These are phyloP conservation scores for Cetradonia linearis DNA, from an alignment of 495 filamentous ascomycete species.

Conservation along the genomic window DNA sequence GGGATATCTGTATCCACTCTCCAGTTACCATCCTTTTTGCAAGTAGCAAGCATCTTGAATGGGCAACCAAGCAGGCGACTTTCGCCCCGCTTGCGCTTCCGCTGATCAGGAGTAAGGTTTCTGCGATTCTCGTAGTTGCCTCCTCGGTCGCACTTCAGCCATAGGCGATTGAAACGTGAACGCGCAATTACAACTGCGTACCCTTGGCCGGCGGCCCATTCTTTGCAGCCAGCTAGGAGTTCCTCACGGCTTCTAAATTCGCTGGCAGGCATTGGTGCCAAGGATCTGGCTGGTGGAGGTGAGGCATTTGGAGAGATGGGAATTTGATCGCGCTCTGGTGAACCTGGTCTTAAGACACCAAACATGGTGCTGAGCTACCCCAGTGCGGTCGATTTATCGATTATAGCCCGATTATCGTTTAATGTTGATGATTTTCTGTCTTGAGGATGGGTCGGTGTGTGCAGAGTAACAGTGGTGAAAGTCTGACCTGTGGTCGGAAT, in stretches of 20 bases:
- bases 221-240: constrained; percentile 21
- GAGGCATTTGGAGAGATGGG: constrained; percentile 15
- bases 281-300: constrained; percentile 21
- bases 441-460: constrained; percentile 16
- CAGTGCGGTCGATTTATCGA: not conserved
- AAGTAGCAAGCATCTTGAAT: constrained; percentile 24
- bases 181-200: constrained; percentile 27
- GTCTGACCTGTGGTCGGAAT: constrained; percentile 10
- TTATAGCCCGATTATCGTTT: not conserved
- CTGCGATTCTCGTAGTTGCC: constrained; percentile 25
- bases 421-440: constrained; percentile 18
- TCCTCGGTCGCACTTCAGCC: constrained; percentile 28
- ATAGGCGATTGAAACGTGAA: constrained; percentile 26
- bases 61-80: constrained; percentile 26
- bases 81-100: constrained; percentile 27
- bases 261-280: constrained; percentile 24
- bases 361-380: constrained; percentile 19
- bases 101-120: constrained; percentile 24
- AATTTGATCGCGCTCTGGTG: constrained; percentile 17
- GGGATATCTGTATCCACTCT: constrained; percentile 21
- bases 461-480: constrained; percentile 17
- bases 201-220: constrained; percentile 26
- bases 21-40: constrained; percentile 23
- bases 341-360: constrained; percentile 22
- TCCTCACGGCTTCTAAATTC: constrained; percentile 23